Base-by-base conservation (phyloP, 1,284 basidiomycete species). In the Mycosarcoma mackinlayi region DNA sequence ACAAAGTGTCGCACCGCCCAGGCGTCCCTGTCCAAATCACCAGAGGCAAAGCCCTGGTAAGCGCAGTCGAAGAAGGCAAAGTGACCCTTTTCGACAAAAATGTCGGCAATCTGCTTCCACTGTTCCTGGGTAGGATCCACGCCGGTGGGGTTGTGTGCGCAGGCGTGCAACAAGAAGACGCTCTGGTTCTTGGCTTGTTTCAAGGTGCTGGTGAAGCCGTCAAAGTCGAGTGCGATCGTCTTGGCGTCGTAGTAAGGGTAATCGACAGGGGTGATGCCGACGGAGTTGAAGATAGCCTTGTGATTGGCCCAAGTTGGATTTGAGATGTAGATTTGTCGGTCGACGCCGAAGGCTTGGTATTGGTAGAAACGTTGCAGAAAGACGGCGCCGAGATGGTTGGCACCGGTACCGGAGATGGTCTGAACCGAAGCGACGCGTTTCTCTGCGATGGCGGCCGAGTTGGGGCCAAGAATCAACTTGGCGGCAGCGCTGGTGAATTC, bases 261-360 rank as follows among this genome's bases (percentile, higher is more conserved):
- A 51, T 90, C 88, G 38, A 90, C 84, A 16, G 92, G 90, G 48
- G 88, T 87, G 76, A 95, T 89, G 35, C 90, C 91, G 40, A 91
- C 90, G 74, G 91, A 91, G 77, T 86, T 88, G 84, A 96, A 90
- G 83, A 98, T 93, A 33, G 92, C 89, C 77, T 90, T 88, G 85
- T 98, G 94, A 85, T 93, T 97, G 59, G 89, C 93, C 94, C 94
- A 98, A 27, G 94, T 96, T 31, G 94, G 94, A 82, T 93, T 89
- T 80, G 91, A 92, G 76, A 97, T 82, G 83, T 89, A 93, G 65
- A 95, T 85, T 74, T 87, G 87, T 47, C 72, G 71, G 24, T 73
- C 63, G 41, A 60, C 68, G 37, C 69, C 75, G n/a, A 60, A 63
- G 48, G 86, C 84, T 40, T 67, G 67, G 63, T 76, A 82, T 35